phyloP scores from a whole-genome alignment of 2,329 filamentous ascomycete genomes.

The Colletotrichum spinosum region DNA sequence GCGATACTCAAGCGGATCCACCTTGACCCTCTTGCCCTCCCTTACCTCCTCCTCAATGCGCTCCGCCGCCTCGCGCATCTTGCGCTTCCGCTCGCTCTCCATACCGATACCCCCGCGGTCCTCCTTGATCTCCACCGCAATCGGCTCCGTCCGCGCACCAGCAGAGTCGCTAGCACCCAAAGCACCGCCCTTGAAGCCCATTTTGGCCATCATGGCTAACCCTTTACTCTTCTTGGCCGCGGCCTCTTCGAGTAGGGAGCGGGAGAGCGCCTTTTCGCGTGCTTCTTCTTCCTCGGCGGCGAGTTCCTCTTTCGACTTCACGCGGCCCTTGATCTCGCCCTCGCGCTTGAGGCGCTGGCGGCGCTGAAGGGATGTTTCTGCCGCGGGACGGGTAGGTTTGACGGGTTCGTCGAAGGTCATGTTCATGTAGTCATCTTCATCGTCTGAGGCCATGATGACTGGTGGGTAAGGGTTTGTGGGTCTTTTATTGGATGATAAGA shows the following conservation, averaged over 20 bases:
- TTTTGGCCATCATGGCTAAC: constrained; percentile 94
- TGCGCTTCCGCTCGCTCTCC: constrained; percentile 86
- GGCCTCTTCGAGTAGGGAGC: constrained; percentile 73
- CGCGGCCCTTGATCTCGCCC: constrained; percentile 73
- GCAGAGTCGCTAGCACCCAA: constrained; percentile 73
- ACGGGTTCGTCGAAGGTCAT: constrained; percentile 84
- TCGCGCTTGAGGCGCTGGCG: constrained; percentile 67
- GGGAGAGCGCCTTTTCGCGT: constrained; percentile 81
- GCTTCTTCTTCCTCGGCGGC: constrained; percentile 78
- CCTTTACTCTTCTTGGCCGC: constrained; percentile 80
- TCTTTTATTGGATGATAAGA: not conserved
- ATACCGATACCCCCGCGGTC: constrained; percentile 86
- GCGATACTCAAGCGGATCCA: constrained; percentile 77
- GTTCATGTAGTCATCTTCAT: constrained; percentile 96
- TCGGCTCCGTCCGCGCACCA: constrained; percentile 72
- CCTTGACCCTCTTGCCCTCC: constrained; percentile 70
- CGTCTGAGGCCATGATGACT: constrained; percentile 57
- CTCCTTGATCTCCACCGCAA: constrained; percentile 81
- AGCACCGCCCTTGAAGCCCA: constrained; percentile 86
- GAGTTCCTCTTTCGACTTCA: constrained; percentile 86
- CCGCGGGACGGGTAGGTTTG: constrained; percentile 52
- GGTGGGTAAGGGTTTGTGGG: not conserved
- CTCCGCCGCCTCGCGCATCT: constrained; percentile 72
- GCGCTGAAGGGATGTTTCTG: constrained; percentile 66
- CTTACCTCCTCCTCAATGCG: constrained; percentile 51